A percentile compares a stretch with the other conserved stretches of the same genome.
Evolutionary conservation across 2,329 filamentous ascomycete genomes (phyloP).

Genomic region (Penicillium sumatraense): DNA sequence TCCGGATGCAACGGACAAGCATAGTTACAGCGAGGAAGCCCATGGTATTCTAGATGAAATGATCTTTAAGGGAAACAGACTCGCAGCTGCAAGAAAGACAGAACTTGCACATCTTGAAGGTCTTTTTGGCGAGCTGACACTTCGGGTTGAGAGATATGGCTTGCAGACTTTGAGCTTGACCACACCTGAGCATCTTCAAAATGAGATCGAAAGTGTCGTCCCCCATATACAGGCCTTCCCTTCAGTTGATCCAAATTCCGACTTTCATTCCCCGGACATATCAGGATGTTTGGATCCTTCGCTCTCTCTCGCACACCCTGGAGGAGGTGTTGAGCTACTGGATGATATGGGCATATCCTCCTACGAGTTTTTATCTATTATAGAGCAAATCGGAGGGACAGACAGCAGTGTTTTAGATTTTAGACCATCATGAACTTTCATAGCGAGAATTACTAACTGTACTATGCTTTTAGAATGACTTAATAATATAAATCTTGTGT

Average conservation of each 20-base stretch:
- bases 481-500: no score
- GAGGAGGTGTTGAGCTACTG: constrained; percentile 34
- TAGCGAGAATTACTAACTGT: no score
- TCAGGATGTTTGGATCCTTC: background rate
- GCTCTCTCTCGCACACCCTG: constrained; percentile 27
- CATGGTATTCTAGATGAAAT: constrained; percentile 41
- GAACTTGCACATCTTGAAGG: background rate
- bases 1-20: constrained; percentile 21
- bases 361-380: constrained; percentile 44
- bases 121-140: background rate
- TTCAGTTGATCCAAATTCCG: constrained; percentile 9
- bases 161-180: background rate
- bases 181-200: background rate
- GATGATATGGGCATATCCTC: constrained; percentile 47
- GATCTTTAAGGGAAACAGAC: constrained; percentile 38
- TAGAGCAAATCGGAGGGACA: constrained; percentile 38
- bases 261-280: background rate
- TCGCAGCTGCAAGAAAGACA: constrained; percentile 26
- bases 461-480: no score
- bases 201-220: background rate
- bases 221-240: background rate
- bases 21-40: constrained; percentile 28
- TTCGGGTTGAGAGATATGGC: background rate
- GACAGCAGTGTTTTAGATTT: background rate
- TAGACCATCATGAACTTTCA: background rate